Conservation (phyloP, 2,329 filamentous ascomycete species). For the Xylaria sp. region DNA sequence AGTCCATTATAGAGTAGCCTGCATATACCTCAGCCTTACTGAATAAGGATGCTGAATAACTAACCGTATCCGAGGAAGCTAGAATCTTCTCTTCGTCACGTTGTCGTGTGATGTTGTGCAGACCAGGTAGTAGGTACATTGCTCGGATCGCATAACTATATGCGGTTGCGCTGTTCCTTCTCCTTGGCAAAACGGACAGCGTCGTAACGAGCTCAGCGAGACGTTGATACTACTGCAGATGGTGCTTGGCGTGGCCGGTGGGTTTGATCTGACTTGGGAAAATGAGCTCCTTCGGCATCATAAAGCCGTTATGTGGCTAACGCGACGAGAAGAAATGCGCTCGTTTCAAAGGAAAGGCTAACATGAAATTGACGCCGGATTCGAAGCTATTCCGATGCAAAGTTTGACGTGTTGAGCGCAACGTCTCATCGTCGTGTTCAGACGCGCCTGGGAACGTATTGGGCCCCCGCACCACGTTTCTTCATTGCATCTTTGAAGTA, state of each 20-base stretch:
- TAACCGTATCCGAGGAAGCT: not conserved
- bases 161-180: constrained; percentile 8
- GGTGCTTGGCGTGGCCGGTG: not conserved
- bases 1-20: not conserved
- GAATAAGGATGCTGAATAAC: constrained; percentile 18
- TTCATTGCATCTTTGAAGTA: not conserved
- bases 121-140: not conserved
- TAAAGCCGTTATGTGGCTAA: not conserved
- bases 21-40: constrained; percentile 12
- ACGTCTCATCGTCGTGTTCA: not conserved
- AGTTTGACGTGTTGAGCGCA: not conserved
- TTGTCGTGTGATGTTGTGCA: constrained; percentile 13
- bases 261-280: not conserved
- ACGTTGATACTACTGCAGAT: constrained; percentile 16
- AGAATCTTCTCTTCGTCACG: constrained; percentile 2
- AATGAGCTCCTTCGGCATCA: not conserved
- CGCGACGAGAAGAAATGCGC: not conserved
- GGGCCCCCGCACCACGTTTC: not conserved
- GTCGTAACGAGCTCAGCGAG: constrained; percentile 2
- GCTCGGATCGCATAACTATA: not conserved
- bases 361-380: not conserved
- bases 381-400: not conserved
- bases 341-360: not conserved
- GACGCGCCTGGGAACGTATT: not conserved
- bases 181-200: constrained; percentile 9